A percentile compares a stretch with the other conserved stretches of the same genome.
phyloP scores from a whole-genome alignment of 2,329 filamentous ascomycete species.

The Diplodia scrobiculata region DNA sequence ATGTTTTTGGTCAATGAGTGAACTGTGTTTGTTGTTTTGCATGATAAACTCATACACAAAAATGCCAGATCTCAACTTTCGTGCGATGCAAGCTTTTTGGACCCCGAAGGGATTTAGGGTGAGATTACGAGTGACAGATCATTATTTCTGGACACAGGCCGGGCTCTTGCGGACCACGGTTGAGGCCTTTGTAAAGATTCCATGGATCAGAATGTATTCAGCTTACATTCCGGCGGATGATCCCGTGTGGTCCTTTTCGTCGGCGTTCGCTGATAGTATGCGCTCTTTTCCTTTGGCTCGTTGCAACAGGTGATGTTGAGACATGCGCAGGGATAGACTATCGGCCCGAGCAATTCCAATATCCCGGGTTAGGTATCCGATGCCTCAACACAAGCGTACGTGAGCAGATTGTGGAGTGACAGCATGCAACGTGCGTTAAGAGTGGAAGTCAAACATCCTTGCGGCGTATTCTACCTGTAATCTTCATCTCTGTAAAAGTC shows the following conservation, averaged over 20 bases:
- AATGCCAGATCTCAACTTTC: slow-evolving; percentile 20
- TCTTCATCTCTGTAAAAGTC: neutral
- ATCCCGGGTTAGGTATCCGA: neutral
- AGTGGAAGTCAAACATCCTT: neutral
- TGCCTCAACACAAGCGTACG: neutral
- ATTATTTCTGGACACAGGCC: neutral
- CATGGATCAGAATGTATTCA: neutral
- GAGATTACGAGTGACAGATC: neutral
- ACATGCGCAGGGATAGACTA: neutral
- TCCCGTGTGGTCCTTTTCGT: neutral
- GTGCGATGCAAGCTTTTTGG: neutral
- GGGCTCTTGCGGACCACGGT: neutral
- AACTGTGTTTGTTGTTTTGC: neutral
- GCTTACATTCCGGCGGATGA: neutral
- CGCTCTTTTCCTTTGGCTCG: neutral
- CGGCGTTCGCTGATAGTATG: neutral
- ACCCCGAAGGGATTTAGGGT: neutral
- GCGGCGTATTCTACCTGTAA: neutral
- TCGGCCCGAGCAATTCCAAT: slow-evolving; percentile 19
- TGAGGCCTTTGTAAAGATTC: neutral
- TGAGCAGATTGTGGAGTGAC: slow-evolving; percentile 24
- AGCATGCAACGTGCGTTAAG: neutral
- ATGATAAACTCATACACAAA: slow-evolving; percentile 21
- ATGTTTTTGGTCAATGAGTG: neutral
- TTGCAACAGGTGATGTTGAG: neutral